A percentile compares a stretch with the other conserved stretches of the same genome.
Evolutionary conservation across 768 basidiomycete genomes (phyloP).

Genomic region (Pholiota molesta): DNA sequence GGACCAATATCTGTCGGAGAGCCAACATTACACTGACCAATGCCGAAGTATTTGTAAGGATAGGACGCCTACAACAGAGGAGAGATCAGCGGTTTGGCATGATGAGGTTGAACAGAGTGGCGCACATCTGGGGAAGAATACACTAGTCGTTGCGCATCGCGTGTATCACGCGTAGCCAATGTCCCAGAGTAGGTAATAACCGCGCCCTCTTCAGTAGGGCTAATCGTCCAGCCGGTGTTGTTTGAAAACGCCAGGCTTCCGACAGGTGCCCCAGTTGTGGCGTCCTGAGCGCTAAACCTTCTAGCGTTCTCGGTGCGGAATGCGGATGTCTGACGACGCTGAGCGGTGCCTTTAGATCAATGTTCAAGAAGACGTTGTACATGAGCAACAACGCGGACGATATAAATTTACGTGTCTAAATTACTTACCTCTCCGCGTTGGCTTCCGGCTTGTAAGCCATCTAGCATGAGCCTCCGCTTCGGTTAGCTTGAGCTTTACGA

Average conservation of each 20-base stretch:
- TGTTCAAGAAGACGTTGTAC: too few species aligned
- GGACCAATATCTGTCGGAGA: neutral
- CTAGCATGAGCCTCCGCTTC: constrained; percentile 6
- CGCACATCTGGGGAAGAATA: constrained; percentile 1
- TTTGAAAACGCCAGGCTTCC: constrained; percentile 2
- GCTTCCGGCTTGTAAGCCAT: constrained; percentile 12
- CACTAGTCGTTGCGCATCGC: constrained; percentile 2
- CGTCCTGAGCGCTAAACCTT: neutral
- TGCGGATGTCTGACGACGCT: constrained; percentile 4
- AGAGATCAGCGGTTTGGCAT: neutral
- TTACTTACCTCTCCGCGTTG: constrained; percentile 8
- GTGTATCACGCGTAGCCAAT: neutral
- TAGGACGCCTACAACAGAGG: neutral
- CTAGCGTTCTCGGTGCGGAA: neutral
- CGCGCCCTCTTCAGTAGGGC: neutral
- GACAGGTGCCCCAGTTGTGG: neutral
- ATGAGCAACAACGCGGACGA: too few species aligned
- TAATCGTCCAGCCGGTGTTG: constrained; percentile 6
- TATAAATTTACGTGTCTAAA: neutral
- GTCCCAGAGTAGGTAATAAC: neutral
- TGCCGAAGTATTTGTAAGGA: neutral
- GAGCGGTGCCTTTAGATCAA: constrained; percentile 1
- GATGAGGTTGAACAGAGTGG: neutral
- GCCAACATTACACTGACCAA: constrained; percentile 7
- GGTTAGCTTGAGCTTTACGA: neutral